Base-by-base conservation (phyloP, 768 basidiomycete species). In the Trichaptum fuscoviolaceum region DNA sequence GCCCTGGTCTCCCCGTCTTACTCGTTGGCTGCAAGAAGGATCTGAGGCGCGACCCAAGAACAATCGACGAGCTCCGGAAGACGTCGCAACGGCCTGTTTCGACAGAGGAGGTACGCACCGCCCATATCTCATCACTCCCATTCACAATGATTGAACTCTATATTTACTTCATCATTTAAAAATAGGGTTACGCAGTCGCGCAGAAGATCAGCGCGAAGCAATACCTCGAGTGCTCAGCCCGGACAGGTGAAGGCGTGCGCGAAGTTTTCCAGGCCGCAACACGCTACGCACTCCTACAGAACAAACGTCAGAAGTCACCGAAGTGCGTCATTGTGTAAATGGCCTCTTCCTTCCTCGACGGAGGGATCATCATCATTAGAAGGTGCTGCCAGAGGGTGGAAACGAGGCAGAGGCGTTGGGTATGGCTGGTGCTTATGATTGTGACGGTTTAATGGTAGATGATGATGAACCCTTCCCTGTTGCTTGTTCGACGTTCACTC, bases 251-350 rank as follows among this genome's bases (percentile, higher is more conserved):
- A 79, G 96, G 96, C 71, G 96, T 99, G 62, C 89, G 92, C 69
- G 96, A 99, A 79, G 96, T 99, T 59, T 99, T 99, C 88, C 95
- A 99, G 80, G 92, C 91, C 71, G 97, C 97, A 64, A 98, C 96
- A 26, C 89, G 95, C 69, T 90, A 93, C 57, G 96, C 96, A 27
- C 86, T 99, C 42, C 84, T 95, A 68, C 82, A 77, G 78, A 73
- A 77, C 73, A 82, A 78, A 75, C 69, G 64, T 74, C 74, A 80
- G 80, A 75, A 84, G 81, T 79, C 66, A 69, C 65, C 68, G 72
- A 70, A 35, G 63, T 83, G 82, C 68, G 72, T 82, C 67, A 77
- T 83, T 72, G 76, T 83, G 73, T 83, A 77, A 80, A 73, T 52
- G 42, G 15, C 20, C 30, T 3, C 30, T 30, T 2, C 30, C 8